Base-by-base conservation (phyloP, 2,329 filamentous ascomycete genomes). In the Capronia epimyces region DNA sequence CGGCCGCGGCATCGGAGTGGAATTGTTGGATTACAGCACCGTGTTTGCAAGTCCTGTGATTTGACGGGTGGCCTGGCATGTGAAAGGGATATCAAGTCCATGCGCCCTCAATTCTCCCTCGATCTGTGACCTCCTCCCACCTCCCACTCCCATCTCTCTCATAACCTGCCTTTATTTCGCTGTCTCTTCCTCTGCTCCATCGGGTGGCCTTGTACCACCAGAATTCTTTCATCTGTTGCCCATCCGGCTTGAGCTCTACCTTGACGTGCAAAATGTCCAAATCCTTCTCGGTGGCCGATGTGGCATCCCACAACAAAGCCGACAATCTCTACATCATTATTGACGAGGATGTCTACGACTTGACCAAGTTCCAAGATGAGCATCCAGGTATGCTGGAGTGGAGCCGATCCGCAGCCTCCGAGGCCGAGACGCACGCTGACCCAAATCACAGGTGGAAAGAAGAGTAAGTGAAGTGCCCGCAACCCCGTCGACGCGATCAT, bases 281-380 rank as follows among this genome's bases (percentile, higher is more conserved):
- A 73, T 85, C 81, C 24, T 96, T 95, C 69, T 86, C 84, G 48
- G 78, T 83, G 60, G 80, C 80, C 74, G 90, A 96, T 68, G 91
- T 98, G 57, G 84, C 90, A 67, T 82, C 86, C 72, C 90, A 97
- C 72, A 95, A 89, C 78, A 95, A 91, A 74, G 71, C 84, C 40
- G 82, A 89, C 65, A 84, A 84, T 67, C 77, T 96, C 55, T 97
- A 84, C 81, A 87, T 97, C 65, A 81, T 94, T 59, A 83, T 97
- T 60, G 91, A 97, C 61, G 86, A 90, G 64, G 91, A 97, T 70
- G 91, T 97, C 61, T 97, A 95, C 71, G 91, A 98, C 67, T 69
- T 97, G 63, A 95, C 89, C 62, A 89, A 83, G 65, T 91, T 91
- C 69, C 85, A 88, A 68, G 84, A 90, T 54, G 86, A 90, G 60